Conservation (phyloP, 169 alveolate species). For the Cryptosporidium xiaoi region DNA sequence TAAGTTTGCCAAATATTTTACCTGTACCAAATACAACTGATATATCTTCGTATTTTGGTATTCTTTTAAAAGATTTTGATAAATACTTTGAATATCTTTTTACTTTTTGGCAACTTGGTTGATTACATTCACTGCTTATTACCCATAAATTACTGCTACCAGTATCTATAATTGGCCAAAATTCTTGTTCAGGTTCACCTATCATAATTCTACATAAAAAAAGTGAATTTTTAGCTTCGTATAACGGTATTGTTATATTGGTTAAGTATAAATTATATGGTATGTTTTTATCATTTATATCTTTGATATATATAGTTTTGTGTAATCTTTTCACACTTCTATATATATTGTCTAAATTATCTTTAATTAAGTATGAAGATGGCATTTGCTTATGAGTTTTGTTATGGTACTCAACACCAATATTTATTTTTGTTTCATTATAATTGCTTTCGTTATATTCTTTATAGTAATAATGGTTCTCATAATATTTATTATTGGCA, state of each 20-base stretch:
- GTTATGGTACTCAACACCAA: too few species aligned
- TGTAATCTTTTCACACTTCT: background rate
- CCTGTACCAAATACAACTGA: conserved; percentile 90
- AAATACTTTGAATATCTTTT: conserved; percentile 75
- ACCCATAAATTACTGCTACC: conserved; percentile 88
- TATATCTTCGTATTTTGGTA: conserved; percentile 77
- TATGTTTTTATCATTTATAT: background rate
- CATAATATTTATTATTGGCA: too few species aligned
- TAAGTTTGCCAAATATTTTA: conserved; percentile 85
- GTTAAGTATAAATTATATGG: conserved; percentile 34
- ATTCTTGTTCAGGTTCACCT: conserved; percentile 84
- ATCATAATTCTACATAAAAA: conserved; percentile 68
- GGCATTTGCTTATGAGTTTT: too few species aligned
- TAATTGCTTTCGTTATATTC: too few species aligned
- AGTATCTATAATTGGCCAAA: conserved; percentile 87
- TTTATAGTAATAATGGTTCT: too few species aligned
- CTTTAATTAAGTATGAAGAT: conserved; percentile 4
- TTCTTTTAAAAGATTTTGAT: conserved; percentile 80
- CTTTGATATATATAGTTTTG: conserved; percentile 10
- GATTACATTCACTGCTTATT: conserved; percentile 82
- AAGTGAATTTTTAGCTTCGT: conserved; percentile 37
- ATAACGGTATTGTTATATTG: conserved; percentile 44
- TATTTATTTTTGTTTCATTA: too few species aligned
- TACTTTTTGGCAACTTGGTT: conserved; percentile 80
- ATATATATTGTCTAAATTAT: background rate